Base-by-base conservation (phyloP, 176 grass and related monocot genomes). In the Oryza meridionalis region DNA sequence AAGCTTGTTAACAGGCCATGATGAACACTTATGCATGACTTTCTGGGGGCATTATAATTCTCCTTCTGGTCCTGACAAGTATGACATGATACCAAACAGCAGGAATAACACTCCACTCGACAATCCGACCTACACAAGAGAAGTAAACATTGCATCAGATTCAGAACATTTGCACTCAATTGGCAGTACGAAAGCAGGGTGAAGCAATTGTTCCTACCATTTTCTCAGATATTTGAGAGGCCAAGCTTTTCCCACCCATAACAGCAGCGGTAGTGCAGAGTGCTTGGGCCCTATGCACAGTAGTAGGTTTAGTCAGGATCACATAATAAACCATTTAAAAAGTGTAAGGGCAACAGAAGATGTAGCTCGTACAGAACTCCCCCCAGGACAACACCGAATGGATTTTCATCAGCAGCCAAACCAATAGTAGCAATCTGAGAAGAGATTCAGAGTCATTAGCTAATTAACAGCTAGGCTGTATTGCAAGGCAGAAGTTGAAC, bases 371-470 rank as follows among this genome's bases (percentile, higher is more conserved):
- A 99, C 97, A 96, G 22, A 79, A 92, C 78, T 85, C 97, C 97
- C 14, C 97, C 97, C 51, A 99, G 88, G 82, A 99, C 93, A 53
- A 99, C 97, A 21, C 97, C 97, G 31, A 96, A 92, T 69, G 97
- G 97, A 55, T 99, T 88, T 67, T 89, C 93, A 84, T 96, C 93
- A 69, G 97, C 87, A 73, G 97, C 97, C 90, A 99, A 82, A 37
- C 93, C 97, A 90, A 99, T 94, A 53, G 97, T 99, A 73, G 97
- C 97, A 89, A 99, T 94, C 97, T 99, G 53, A 86, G 25, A 84
- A 62, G 14, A 46, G 25, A 44, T 46, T 46, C 45, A 81, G 26
- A 6, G 25, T 67, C 53, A 42, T 42, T 69, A 69, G 59, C 25
- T 62, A 24, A 80, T 67, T 53, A 65, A 70, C 0, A 85, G 68